Evolutionary conservation across 2,329 filamentous ascomycete genomes (phyloP).

Genomic region (Periglandula ipomoeae): DNA sequence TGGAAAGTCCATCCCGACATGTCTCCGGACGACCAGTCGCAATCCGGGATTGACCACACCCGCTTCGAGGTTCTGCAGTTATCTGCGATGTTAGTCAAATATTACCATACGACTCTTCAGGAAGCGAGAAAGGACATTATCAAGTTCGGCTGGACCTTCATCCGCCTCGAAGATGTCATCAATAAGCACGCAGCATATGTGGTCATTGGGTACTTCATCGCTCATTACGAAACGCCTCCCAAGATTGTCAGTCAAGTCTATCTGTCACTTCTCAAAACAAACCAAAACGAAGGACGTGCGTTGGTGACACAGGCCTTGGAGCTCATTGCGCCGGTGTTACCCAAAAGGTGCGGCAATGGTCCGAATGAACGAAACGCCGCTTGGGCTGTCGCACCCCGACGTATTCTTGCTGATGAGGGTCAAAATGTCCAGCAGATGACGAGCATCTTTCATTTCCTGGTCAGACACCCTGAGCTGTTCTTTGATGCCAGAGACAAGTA

Average conservation of each 20-base stretch:
- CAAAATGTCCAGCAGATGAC: slow-evolving; percentile 94
- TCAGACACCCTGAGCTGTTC: slow-evolving; percentile 85
- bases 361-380: slow-evolving; percentile 65
- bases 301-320: slow-evolving; percentile 92
- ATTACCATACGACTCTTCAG: slow-evolving; percentile 78
- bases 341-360: slow-evolving; percentile 67
- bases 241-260: slow-evolving; percentile 98
- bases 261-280: slow-evolving; percentile 79
- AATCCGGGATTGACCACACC: slow-evolving; percentile 87
- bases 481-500: slow-evolving; percentile 93
- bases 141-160: slow-evolving; percentile 98
- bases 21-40: slow-evolving; percentile 70
- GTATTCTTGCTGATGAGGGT: slow-evolving; percentile 87
- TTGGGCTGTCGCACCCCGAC: slow-evolving; percentile 84
- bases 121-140: slow-evolving; percentile 96
- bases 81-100: slow-evolving; percentile 90
- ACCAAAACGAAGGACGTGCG: slow-evolving; percentile 87
- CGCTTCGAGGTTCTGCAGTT: slow-evolving; percentile 93
- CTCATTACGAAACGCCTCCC: slow-evolving; percentile 87
- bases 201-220: slow-evolving; percentile 94
- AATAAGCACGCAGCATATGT: slow-evolving; percentile 99
- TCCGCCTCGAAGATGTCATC: slow-evolving; percentile 95
- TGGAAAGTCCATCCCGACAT: slow-evolving; percentile 87
- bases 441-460: slow-evolving; percentile 94
- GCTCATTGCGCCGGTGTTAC: slow-evolving; percentile 86